phyloP scores from a whole-genome alignment of 2,329 filamentous ascomycete species.

The Xylariaceae sp. region DNA sequence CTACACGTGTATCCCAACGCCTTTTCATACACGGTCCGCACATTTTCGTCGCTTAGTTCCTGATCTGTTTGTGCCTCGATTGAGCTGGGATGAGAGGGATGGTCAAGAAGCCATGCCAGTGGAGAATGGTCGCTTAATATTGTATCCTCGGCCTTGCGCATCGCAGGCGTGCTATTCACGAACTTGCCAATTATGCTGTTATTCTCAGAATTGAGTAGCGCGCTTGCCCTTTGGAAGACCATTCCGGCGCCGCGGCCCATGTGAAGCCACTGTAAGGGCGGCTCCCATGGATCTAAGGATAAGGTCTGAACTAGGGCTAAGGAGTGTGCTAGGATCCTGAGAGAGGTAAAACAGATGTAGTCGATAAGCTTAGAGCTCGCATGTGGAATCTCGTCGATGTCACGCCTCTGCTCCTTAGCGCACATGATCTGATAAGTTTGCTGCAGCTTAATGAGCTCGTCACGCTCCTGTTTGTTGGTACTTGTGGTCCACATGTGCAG shows the following conservation, averaged over 20 bases:
- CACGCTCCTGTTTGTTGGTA: slow-evolving; percentile 34
- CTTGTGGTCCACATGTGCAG: slow-evolving; percentile 44
- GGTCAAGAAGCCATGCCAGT: slow-evolving; percentile 45
- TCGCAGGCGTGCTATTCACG: slow-evolving; percentile 36
- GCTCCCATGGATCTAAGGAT: slow-evolving; percentile 45
- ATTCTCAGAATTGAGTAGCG: slow-evolving; percentile 26
- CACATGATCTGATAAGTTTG: slow-evolving; percentile 45
- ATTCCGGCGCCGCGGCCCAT: slow-evolving; percentile 45
- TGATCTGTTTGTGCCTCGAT: slow-evolving; percentile 35
- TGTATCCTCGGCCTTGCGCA: slow-evolving; percentile 40
- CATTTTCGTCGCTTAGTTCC: slow-evolving; percentile 41
- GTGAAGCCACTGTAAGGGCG: slow-evolving; percentile 46
- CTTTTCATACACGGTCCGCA: slow-evolving; percentile 39
- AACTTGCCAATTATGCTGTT: slow-evolving; percentile 38
- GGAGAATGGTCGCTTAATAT: slow-evolving; percentile 40
- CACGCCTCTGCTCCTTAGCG: slow-evolving; percentile 45
- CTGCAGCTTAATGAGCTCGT: slow-evolving; percentile 43
- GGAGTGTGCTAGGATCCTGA: slow-evolving; percentile 45
- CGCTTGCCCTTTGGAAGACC: slow-evolving; percentile 40
- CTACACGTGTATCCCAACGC: slow-evolving; percentile 45
- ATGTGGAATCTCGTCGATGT: slow-evolving; percentile 40
- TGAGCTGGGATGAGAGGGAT: slow-evolving; percentile 34
- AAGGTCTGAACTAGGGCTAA: slow-evolving; percentile 48
- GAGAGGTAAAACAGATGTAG: slow-evolving; percentile 44
- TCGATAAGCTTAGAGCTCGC: slow-evolving; percentile 39